Evolutionary conservation across 352 stramenopile genomes (phyloP).

Genomic region (Globisporangium nodosum): DNA sequence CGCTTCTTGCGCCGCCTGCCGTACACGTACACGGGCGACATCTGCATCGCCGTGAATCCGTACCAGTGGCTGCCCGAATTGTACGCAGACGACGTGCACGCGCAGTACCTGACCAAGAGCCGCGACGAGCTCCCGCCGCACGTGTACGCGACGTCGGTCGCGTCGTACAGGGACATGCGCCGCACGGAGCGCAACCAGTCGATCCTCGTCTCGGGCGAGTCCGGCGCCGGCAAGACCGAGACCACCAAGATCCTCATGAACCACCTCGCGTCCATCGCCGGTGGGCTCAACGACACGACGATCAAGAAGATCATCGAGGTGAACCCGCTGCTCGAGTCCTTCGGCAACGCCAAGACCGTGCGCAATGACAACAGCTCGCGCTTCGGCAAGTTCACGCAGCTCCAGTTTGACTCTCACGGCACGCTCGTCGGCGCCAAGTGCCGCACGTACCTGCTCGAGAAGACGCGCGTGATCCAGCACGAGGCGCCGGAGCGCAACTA

Average conservation of each 20-base stretch:
- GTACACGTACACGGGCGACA: constrained; percentile 97
- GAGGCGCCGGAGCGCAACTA: constrained; percentile 93
- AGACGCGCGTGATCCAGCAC: constrained; percentile 95
- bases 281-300: constrained; percentile 59
- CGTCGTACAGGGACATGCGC: constrained; percentile 76
- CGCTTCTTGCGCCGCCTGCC: constrained; percentile 81
- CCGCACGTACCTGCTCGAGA: constrained; percentile 96
- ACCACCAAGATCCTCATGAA: constrained; percentile 89
- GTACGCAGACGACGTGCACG: constrained; percentile 76
- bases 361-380: constrained; percentile 46
- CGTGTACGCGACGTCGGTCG: constrained; percentile 75
- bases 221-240: constrained; percentile 84
- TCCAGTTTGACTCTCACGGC: constrained; percentile 51
- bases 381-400: constrained; percentile 53
- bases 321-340: constrained; percentile 80
- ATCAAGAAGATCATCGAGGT: constrained; percentile 83
- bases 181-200: constrained; percentile 68
- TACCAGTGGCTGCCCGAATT: constrained; percentile 90
- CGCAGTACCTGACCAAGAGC: constrained; percentile 67
- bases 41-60: constrained; percentile 97
- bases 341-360: constrained; percentile 65
- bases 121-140: constrained; percentile 76
- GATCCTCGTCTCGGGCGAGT: constrained; percentile 85
- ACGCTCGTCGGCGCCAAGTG: constrained; percentile 91
- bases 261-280: constrained; percentile 70